Base-by-base conservation (phyloP, 495 filamentous ascomycete species). In the Cryomyces antarcticus region DNA sequence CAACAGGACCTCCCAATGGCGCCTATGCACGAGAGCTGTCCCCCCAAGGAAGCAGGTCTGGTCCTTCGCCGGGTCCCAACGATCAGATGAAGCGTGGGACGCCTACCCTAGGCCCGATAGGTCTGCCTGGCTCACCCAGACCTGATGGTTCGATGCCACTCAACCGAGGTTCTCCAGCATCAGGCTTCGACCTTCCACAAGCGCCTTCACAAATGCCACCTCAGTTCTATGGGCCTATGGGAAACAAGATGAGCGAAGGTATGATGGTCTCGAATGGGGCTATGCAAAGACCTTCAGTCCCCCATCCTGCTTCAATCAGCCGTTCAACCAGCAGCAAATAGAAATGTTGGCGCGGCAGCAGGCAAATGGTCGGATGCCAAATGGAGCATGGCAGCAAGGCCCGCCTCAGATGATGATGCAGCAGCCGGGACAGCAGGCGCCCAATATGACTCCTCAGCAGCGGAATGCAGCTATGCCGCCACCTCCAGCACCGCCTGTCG, bases 41-140 rank as follows among this genome's bases (percentile, higher is more conserved):
- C 12, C 87, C 86, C 5, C 77, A 80, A 51, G 83, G 80, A 31
- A 78, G 72, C 50, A 70, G 88, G 53, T 71, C 76, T 42, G 87
- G 81, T 38, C 74, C 83, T 28, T 96, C 89, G 10, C 89, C 89
- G 42, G 88, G 85, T 51, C 87, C 89, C 6, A 69, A 69, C 27
- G 89, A 93, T 33, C 80, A 85, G 59, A 85, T 87, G 70, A 89
- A 86, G 65, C 74, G 85, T 38, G 76, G 77, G 42, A 86, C 82
- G 12, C 84, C 86, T n/a, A 87, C 93, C 62, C 82, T 94, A 68
- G 71, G 70, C 51, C 74, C 78, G 42, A 68, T 68, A 37, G 78
- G 76, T 45, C 56, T 75, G 27, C 85, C 86, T 38, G 76, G 75
- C 27, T 94, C 87, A 28, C 87, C 89, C 7, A 71, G 87, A 50